These are phyloP conservation scores for Kitagawia praeruptora DNA, from an alignment of 129 eudicot genomes.

Conservation along the genomic window DNA sequence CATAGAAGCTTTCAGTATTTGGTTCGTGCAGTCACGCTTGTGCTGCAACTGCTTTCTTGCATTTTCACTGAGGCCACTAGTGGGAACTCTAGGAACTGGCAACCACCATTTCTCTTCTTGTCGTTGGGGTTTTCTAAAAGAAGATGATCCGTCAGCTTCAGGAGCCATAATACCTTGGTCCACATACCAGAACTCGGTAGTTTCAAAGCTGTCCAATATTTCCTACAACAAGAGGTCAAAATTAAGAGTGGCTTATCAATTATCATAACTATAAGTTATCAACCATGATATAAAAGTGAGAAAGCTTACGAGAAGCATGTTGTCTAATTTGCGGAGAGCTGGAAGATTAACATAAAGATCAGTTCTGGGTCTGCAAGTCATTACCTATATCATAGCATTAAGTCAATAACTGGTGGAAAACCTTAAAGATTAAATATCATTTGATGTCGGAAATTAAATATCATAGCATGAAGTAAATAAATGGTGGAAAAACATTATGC, in stretches of 20 bases:
- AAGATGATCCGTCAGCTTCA: conserved; percentile 55
- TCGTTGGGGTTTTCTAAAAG: conserved; percentile 57
- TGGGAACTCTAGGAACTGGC: conserved; percentile 82
- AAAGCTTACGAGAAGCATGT: conserved; percentile 86
- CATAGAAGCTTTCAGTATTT: conserved; percentile 85
- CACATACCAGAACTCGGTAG: conserved; percentile 87
- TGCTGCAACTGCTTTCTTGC: conserved; percentile 65
- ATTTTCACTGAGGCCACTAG: conserved; percentile 64
- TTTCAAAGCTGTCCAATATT: conserved; percentile 56
- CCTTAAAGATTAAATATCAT: neutral
- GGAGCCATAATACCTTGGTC: conserved; percentile 70
- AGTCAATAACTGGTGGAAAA: neutral
- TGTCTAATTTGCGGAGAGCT: conserved; percentile 86
- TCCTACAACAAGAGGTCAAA: conserved; percentile 36
- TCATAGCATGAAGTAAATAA: too few species aligned
- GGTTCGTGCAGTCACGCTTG: conserved; percentile 84
- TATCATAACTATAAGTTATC: neutral
- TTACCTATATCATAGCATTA: conserved; percentile 46
- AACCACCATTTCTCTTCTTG: conserved; percentile 98
- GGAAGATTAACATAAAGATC: conserved; percentile 85
- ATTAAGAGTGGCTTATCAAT: neutral
- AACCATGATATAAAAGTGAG: conserved; percentile 10
- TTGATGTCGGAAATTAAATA: too few species aligned
- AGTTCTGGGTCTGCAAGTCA: conserved; percentile 69
- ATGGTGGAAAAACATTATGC: too few species aligned